Evolutionary conservation across 2,329 filamentous ascomycete species (phyloP).

Genomic region (Chaetoscypha palmicola): DNA sequence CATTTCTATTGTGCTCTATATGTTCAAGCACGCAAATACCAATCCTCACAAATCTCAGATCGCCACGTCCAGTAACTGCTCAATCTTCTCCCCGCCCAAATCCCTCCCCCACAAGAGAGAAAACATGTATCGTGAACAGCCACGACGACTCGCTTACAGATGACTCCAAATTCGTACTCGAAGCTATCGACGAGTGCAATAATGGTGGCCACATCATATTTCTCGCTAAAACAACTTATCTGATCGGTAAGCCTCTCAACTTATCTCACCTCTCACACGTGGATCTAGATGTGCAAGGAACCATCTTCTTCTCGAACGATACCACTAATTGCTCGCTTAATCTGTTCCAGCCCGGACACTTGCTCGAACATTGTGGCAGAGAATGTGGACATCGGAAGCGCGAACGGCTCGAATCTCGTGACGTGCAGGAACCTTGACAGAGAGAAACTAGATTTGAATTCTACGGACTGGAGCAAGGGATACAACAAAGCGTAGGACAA

Average conservation of each 20-base stretch:
- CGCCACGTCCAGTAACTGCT: slow-evolving; percentile 10
- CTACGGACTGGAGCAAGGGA: background rate
- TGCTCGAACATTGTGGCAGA: slow-evolving; percentile 9
- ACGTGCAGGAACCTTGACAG: background rate
- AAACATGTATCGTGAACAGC: slow-evolving; percentile 11
- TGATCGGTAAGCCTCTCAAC: slow-evolving; percentile 49
- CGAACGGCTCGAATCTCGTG: background rate
- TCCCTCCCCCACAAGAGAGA: slow-evolving; percentile 8
- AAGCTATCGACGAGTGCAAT: slow-evolving; percentile 41
- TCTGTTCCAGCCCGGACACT: slow-evolving; percentile 7
- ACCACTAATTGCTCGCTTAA: slow-evolving; percentile 58
- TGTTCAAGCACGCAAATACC: slow-evolving; percentile 8
- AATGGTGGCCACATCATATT: slow-evolving; percentile 41
- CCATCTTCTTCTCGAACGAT: slow-evolving; percentile 54
- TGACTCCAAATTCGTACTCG: slow-evolving; percentile 41
- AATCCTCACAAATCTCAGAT: slow-evolving; percentile 7
- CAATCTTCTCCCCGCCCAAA: too few species aligned
- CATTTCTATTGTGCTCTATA: too few species aligned
- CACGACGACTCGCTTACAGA: slow-evolving; percentile 26
- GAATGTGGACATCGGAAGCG: slow-evolving; percentile 10
- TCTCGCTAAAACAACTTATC: slow-evolving; percentile 29
- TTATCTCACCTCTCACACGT: slow-evolving; percentile 54
- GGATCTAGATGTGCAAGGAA: slow-evolving; percentile 52
- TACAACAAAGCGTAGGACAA: slow-evolving; percentile 1
- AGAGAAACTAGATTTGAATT: background rate